phyloP scores from a whole-genome alignment of 2,329 filamentous ascomycete genomes.

The Colletotrichum chrysophilum region DNA sequence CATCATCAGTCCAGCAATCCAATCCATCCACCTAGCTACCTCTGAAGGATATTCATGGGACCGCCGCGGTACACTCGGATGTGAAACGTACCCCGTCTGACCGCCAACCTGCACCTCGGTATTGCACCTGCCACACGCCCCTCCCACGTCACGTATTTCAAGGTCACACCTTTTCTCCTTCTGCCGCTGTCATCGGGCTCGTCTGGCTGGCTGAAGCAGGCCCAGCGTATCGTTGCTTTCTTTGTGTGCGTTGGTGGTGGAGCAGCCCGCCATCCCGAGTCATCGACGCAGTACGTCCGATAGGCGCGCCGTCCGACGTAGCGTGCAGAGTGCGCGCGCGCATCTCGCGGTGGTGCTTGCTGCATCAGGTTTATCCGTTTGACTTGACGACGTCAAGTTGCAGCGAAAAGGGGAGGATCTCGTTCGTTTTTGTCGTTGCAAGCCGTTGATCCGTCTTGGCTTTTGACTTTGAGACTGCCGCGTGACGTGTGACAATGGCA shows the following conservation, averaged over 20 bases:
- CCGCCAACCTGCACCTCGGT: background rate
- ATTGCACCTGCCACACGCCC: background rate
- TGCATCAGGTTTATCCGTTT: background rate
- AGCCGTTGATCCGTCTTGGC: background rate
- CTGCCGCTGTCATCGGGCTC: background rate
- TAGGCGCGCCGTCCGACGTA: background rate
- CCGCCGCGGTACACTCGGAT: background rate
- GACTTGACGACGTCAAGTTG: background rate
- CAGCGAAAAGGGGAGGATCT: background rate
- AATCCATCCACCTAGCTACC: background rate
- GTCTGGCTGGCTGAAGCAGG: background rate
- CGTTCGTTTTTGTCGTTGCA: background rate
- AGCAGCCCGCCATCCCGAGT: background rate
- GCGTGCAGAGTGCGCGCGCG: background rate
- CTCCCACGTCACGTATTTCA: background rate
- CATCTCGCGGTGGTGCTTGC: background rate
- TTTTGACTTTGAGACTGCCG: background rate
- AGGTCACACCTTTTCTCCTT: background rate
- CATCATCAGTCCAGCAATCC: background rate
- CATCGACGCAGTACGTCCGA: background rate
- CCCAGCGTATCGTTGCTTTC: background rate
- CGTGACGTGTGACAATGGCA: background rate
- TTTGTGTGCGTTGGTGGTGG: background rate
- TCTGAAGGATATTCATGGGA: background rate
- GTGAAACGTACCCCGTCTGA: constrained; percentile 10